These are phyloP conservation scores for Pythium dissimile DNA, from an alignment of 352 stramenopile genomes.

Conservation along the genomic window DNA sequence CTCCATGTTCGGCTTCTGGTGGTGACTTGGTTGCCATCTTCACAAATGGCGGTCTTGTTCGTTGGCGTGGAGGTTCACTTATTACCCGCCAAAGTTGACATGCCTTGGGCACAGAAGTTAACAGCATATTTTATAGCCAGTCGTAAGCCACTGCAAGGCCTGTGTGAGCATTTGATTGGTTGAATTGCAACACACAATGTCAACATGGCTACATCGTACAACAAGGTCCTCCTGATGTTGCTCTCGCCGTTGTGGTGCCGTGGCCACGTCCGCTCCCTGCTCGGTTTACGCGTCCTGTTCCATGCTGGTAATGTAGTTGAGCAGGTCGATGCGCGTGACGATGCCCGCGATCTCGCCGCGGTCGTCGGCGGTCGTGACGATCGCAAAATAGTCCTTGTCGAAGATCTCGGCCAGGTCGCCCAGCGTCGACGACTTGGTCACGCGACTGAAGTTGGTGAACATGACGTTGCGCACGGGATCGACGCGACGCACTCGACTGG, in stretches of 20 bases:
- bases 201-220: conserved; percentile 1
- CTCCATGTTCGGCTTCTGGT: too few relatives aligned
- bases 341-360: conserved; percentile 84
- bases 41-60: too few relatives aligned
- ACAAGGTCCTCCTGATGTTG: too few relatives aligned
- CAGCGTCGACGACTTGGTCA: conserved; percentile 85
- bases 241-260: too few relatives aligned
- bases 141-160: too few relatives aligned
- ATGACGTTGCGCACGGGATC: conserved; percentile 86
- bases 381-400: conserved; percentile 94
- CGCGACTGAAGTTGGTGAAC: conserved; percentile 93
- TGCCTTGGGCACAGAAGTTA: neutral
- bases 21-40: too few relatives aligned
- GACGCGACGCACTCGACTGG: conserved; percentile 75
- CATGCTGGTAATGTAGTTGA: conserved; percentile 91
- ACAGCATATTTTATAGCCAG: neutral
- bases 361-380: conserved; percentile 82
- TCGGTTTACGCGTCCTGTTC: neutral
- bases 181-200: neutral
- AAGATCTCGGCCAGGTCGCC: conserved; percentile 91
- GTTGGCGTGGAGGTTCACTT: too few relatives aligned
- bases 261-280: too few relatives aligned
- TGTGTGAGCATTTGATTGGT: neutral
- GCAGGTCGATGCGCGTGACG: conserved; percentile 94
- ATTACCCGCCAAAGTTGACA: neutral